phyloP scores from a whole-genome alignment of 345 rosid genomes.

The Hypericum androsaemum region DNA sequence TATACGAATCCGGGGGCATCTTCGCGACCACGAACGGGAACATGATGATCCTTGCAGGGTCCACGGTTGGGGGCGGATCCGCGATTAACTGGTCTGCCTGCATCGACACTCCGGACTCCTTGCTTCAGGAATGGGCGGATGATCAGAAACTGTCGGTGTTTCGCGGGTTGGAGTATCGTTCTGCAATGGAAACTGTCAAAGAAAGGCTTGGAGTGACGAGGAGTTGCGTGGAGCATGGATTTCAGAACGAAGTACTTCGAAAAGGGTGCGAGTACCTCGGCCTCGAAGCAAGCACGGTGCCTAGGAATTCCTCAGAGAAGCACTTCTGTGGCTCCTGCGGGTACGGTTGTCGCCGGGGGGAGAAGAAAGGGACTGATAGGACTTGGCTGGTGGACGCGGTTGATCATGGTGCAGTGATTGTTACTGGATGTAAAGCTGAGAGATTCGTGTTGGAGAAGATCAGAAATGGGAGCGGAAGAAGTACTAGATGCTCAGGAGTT shows the following conservation, averaged over 20 bases:
- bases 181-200: constrained; percentile 64
- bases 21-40: constrained; percentile 35
- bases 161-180: constrained; percentile 32
- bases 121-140: constrained; percentile 68
- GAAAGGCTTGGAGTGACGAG: constrained; percentile 62
- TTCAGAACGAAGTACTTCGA: constrained; percentile 67
- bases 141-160: constrained; percentile 37
- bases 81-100: constrained; percentile 88
- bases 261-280: constrained; percentile 77
- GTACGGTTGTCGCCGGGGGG: constrained; percentile 70
- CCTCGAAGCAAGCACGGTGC: constrained; percentile 33
- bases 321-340: constrained; percentile 87
- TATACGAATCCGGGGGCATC: constrained; percentile 65
- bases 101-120: constrained; percentile 51
- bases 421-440: constrained; percentile 82
- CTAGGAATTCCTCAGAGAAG: constrained; percentile 57
- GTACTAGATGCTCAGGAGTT: constrained; percentile 70
- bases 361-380: constrained; percentile 66
- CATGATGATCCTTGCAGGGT: constrained; percentile 47
- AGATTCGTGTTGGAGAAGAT: constrained; percentile 40
- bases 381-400: constrained; percentile 90
- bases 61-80: constrained; percentile 85
- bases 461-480: constrained; percentile 19
- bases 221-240: constrained; percentile 43
- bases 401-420: constrained; percentile 48